A percentile compares a stretch with the other conserved stretches of the same genome.
phyloP scores from a whole-genome alignment of 345 rosid genomes.

The Eucalyptus sp. region DNA sequence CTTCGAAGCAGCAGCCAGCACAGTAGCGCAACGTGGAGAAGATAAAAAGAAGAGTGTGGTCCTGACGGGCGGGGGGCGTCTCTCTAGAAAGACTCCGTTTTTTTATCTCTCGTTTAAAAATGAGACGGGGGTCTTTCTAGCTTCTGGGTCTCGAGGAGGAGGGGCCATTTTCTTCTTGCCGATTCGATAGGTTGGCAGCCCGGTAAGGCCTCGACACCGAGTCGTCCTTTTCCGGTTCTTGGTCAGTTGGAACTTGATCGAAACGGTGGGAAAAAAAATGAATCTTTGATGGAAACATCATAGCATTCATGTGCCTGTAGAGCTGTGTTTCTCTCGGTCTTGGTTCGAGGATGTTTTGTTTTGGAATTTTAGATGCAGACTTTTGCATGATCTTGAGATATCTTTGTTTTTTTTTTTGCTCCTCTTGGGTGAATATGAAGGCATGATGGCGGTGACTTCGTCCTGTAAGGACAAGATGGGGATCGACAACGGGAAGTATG shows the following conservation, averaged over 20 bases:
- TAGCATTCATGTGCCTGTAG: neutral
- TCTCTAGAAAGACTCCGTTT: neutral
- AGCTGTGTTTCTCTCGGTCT: neutral
- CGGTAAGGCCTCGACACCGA: neutral
- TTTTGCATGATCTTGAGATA: neutral
- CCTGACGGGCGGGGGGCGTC: neutral
- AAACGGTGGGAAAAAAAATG: neutral
- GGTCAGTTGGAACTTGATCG: neutral
- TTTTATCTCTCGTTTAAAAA: neutral
- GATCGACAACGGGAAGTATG: conserved; percentile 72
- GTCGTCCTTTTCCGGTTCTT: neutral
- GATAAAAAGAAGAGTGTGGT: neutral
- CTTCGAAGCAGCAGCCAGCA: neutral
- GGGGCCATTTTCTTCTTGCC: neutral
- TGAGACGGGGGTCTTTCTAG: neutral
- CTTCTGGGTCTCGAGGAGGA: neutral
- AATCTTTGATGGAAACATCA: neutral
- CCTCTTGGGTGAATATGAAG: neutral
- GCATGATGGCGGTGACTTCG: conserved; percentile 59
- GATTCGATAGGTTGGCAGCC: neutral
- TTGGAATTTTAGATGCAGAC: neutral
- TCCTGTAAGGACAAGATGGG: conserved; percentile 37
- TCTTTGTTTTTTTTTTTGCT: neutral
- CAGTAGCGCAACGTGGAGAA: neutral
- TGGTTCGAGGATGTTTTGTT: neutral